Evolutionary conservation across 2,329 filamentous ascomycete genomes (phyloP).

Genomic region (Dactylellina sp.): DNA sequence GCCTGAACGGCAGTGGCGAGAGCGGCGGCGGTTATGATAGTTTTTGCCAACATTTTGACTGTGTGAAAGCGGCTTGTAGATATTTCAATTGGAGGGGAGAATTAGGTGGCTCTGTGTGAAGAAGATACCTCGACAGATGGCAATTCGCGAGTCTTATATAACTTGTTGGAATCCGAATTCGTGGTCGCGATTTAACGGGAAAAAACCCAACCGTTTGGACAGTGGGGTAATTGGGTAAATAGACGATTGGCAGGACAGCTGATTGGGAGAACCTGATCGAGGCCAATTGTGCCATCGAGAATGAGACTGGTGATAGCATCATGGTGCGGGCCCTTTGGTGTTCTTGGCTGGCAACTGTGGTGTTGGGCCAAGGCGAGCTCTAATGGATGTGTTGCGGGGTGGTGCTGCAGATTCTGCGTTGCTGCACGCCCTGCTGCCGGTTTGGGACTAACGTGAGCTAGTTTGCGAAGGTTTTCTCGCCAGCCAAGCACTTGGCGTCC

Average conservation of each 20-base stretch:
- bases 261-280: no score
- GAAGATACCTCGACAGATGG: no score
- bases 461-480: conserved; percentile 41
- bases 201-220: no score
- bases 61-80: not conserved
- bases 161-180: no score
- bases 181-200: no score
- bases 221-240: no score
- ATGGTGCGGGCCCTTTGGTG: no score
- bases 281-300: no score
- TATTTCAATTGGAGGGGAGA: conserved; percentile 8
- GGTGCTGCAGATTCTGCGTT: conserved; percentile 8
- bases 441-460: conserved; percentile 31
- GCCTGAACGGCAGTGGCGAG: conserved; percentile 62
- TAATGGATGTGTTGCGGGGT: conserved; percentile 16
- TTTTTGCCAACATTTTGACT: conserved; percentile 44
- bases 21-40: conserved; percentile 39
- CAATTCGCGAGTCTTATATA: no score
- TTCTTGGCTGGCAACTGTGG: not conserved
- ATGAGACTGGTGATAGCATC: no score
- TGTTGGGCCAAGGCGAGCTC: not conserved
- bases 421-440: conserved; percentile 20
- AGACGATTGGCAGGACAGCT: no score
- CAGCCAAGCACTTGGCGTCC: conserved; percentile 25
- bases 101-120: no score